Evolutionary conservation across 2,329 filamentous ascomycete genomes (phyloP).

Genomic region (Colletotrichum sp.): DNA sequence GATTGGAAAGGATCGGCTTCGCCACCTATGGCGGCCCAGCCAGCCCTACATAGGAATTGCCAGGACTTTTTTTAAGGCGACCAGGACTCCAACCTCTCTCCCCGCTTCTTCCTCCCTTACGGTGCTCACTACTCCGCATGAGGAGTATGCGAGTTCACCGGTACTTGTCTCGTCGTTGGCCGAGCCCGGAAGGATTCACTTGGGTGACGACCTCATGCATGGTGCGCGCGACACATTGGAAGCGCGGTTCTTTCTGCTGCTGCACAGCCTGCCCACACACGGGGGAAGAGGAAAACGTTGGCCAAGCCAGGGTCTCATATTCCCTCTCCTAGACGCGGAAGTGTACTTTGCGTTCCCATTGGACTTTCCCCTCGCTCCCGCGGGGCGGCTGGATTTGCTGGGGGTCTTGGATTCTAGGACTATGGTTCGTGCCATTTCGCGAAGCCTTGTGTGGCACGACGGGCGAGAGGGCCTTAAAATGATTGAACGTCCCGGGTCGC

Average conservation of each 20-base stretch:
- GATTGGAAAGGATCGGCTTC: neutral
- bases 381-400: neutral
- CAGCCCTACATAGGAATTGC: neutral
- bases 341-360: neutral
- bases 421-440: neutral
- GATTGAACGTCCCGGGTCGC: neutral
- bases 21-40: neutral
- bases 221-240: neutral
- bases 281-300: neutral
- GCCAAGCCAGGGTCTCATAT: neutral
- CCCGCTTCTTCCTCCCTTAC: neutral
- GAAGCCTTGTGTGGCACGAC: neutral
- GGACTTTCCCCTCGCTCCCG: neutral
- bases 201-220: constrained; percentile 2
- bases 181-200: constrained; percentile 1
- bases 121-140: neutral
- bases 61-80: neutral
- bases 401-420: neutral
- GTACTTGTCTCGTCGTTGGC: neutral
- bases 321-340: neutral
- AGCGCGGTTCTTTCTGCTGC: neutral
- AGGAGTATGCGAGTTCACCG: neutral
- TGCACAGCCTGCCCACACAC: neutral
- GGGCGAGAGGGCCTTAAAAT: neutral
- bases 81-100: neutral